A percentile compares a stretch with the other conserved stretches of the same genome.
Evolutionary conservation across 768 basidiomycete species (phyloP).

Genomic region (Trametes meyenii): DNA sequence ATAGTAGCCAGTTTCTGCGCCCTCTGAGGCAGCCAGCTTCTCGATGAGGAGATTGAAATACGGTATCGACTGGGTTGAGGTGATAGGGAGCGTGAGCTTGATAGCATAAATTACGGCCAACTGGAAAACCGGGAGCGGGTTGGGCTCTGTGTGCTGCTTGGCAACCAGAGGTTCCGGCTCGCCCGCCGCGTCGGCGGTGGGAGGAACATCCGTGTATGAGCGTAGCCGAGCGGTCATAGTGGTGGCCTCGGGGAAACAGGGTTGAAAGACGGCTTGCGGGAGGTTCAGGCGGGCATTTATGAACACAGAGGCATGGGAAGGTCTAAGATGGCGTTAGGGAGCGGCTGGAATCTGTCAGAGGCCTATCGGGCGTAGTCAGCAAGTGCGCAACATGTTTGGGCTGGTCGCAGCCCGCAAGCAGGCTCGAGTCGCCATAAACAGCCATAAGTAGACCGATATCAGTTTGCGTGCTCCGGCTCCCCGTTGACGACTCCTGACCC

Average conservation of each 20-base stretch:
- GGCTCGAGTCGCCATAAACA: neutral
- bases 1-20: slow-evolving; percentile 66
- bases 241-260: neutral
- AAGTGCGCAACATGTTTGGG: slow-evolving; percentile 10
- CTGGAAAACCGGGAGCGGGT: slow-evolving; percentile 57
- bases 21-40: slow-evolving; percentile 53
- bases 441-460: neutral
- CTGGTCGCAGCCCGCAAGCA: neutral
- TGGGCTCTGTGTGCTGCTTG: slow-evolving; percentile 21
- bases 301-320: neutral
- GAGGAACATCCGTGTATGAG: neutral
- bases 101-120: slow-evolving; percentile 57
- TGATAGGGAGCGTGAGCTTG: slow-evolving; percentile 60
- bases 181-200: neutral
- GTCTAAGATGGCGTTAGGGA: slow-evolving; percentile 5
- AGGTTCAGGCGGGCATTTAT: neutral
- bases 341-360: neutral
- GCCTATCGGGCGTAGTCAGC: neutral
- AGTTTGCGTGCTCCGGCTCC: slow-evolving; percentile 19
- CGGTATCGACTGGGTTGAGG: slow-evolving; percentile 61
- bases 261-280: neutral
- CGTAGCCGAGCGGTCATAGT: neutral
- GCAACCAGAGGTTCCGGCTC: slow-evolving; percentile 3
- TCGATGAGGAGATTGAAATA: slow-evolving; percentile 69
- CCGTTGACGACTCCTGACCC: slow-evolving; percentile 13